A percentile compares a stretch with the other conserved stretches of the same genome.
Conservation (phyloP, 305 asterid genomes). For the Nicotiana rustica region DNA sequence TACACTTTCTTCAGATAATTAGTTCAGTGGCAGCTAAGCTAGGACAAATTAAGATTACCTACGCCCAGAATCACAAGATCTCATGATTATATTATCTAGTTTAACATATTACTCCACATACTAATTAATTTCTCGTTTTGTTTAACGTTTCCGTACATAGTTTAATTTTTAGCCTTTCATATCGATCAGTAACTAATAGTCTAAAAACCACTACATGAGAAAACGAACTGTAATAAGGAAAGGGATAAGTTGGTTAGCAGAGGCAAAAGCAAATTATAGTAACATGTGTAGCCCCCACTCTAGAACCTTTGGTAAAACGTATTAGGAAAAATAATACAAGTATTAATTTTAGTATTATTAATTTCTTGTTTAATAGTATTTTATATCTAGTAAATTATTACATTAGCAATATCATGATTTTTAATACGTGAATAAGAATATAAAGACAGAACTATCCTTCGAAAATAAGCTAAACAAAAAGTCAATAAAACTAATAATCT, state of each 20-base stretch:
- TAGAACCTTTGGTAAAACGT: neutral
- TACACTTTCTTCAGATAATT: neutral
- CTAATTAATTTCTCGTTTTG: neutral
- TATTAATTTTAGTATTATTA: too few relatives aligned
- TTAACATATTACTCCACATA: neutral
- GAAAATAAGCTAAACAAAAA: too few relatives aligned
- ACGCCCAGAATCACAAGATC: neutral
- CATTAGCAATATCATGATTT: too few relatives aligned
- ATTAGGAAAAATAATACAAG: too few relatives aligned
- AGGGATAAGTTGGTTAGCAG: neutral
- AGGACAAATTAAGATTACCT: neutral
- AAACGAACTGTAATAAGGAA: neutral
- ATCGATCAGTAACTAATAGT: neutral
- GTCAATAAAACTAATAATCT: too few relatives aligned
- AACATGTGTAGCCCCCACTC: neutral
- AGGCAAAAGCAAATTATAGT: neutral
- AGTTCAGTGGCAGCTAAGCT: neutral
- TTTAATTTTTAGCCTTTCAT: neutral
- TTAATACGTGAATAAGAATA: too few relatives aligned
- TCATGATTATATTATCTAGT: neutral
- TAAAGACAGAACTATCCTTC: too few relatives aligned
- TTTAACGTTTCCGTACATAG: neutral
- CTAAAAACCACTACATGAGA: neutral
- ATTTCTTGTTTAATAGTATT: too few relatives aligned
- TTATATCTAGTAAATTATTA: too few relatives aligned